Conservation (phyloP, 352 stramenopile species). For the Phytophthora tubulina region DNA sequence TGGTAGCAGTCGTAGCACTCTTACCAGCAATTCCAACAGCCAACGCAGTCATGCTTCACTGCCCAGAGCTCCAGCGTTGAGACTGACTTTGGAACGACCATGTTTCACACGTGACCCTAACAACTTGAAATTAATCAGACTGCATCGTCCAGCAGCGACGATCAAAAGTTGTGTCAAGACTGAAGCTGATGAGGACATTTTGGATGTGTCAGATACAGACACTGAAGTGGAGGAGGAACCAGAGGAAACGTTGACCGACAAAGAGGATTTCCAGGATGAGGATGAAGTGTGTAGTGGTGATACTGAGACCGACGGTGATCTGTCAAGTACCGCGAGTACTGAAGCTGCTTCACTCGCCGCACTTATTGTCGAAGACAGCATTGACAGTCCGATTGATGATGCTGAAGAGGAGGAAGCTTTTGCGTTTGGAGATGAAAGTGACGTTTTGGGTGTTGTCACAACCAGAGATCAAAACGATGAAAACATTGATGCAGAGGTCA, state of each 20-base stretch:
- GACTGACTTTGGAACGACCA: slow-evolving; percentile 19
- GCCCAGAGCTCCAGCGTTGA: slow-evolving; percentile 12
- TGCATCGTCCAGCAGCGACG: slow-evolving; percentile 21
- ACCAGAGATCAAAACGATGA: neutral
- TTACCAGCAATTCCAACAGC: slow-evolving; percentile 13
- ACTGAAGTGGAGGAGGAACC: slow-evolving; percentile 16
- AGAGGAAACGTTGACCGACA: neutral
- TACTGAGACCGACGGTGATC: too few species aligned
- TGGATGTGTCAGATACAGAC: slow-evolving; percentile 8
- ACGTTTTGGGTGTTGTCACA: neutral
- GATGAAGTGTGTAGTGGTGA: too few species aligned
- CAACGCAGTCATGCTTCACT: slow-evolving; percentile 7
- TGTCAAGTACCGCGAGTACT: too few species aligned
- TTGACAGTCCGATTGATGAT: neutral
- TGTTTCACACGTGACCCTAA: slow-evolving; percentile 30
- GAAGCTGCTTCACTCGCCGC: neutral
- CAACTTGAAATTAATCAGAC: slow-evolving; percentile 32
- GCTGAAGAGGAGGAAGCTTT: neutral
- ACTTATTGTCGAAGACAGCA: neutral
- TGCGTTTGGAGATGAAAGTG: too few species aligned
- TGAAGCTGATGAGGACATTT: neutral
- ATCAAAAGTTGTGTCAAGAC: neutral
- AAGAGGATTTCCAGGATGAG: neutral
- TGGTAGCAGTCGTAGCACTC: neutral
- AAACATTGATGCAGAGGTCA: neutral